Conservation (phyloP, 2,329 filamentous ascomycete genomes). For the Arthrobotrys musiformis region DNA sequence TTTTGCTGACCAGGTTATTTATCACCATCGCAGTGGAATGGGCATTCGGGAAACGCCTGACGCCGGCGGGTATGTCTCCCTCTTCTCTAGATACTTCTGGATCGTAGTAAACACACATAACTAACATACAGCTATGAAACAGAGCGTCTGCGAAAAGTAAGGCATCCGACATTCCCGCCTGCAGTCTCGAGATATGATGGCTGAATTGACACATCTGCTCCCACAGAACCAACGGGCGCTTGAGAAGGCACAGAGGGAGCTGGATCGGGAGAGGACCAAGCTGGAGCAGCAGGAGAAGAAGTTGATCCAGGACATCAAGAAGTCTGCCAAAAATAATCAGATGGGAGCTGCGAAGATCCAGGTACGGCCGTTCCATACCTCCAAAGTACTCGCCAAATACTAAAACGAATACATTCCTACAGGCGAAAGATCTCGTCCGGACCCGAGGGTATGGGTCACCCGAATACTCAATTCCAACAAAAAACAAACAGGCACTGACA, state of each 20-base stretch:
- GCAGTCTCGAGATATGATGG: background rate
- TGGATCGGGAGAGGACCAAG: conserved; percentile 94
- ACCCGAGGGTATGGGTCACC: conserved; percentile 74
- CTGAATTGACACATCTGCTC: background rate
- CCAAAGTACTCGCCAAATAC: background rate
- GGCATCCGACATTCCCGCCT: background rate
- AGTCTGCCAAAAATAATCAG: conserved; percentile 96
- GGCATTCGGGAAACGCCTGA: conserved; percentile 99
- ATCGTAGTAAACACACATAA: background rate
- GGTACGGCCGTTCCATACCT: background rate
- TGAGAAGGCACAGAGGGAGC: conserved; percentile 95
- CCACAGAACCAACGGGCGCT: conserved; percentile 85
- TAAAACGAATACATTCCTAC: background rate
- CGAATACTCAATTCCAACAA: background rate
- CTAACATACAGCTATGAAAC: conserved; percentile 19
- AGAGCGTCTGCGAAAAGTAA: conserved; percentile 66
- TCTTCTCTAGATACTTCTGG: background rate
- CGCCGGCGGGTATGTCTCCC: conserved; percentile 67
- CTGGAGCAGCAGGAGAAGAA: conserved; percentile 99
- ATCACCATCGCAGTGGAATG: conserved; percentile 82
- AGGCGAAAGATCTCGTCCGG: conserved; percentile 90
- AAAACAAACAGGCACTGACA: background rate
- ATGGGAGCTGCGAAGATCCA: conserved; percentile 99
- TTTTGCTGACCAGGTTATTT: conserved; percentile 18
- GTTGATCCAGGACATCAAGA: conserved; percentile 93